Percentiles rank a stretch among this genome's conserved stretches.
Conservation (phyloP, 1,284 basidiomycete genomes). For the Puccinia horiana region DNA sequence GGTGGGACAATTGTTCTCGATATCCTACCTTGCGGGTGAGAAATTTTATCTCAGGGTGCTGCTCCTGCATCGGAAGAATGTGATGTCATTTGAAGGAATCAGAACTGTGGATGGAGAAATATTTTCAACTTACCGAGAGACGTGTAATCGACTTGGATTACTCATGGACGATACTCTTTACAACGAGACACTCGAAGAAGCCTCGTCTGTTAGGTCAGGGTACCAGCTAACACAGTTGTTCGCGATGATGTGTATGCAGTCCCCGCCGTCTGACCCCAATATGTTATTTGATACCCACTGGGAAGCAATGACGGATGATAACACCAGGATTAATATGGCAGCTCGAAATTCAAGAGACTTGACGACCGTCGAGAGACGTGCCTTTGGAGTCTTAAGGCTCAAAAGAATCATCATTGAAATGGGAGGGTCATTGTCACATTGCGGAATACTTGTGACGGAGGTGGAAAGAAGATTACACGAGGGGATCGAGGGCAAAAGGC, state of each 20-base stretch:
- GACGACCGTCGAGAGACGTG: too few relatives aligned
- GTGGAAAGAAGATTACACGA: too few relatives aligned
- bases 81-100: neutral
- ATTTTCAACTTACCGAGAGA: neutral
- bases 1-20: neutral
- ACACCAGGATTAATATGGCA: neutral
- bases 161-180: neutral
- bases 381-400: neutral
- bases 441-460: too few relatives aligned
- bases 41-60: neutral
- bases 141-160: neutral
- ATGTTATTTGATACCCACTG: neutral
- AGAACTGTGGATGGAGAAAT: neutral
- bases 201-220: neutral
- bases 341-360: neutral
- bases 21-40: neutral
- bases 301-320: neutral
- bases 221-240: neutral
- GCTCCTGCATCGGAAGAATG: neutral
- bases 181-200: neutral
- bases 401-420: neutral
- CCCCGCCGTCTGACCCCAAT: neutral
- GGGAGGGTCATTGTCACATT: too few relatives aligned
- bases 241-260: neutral
- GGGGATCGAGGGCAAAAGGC: too few relatives aligned